Base-by-base conservation (phyloP, 2,329 filamentous ascomycete species). In the Aspergillus arachidicola region DNA sequence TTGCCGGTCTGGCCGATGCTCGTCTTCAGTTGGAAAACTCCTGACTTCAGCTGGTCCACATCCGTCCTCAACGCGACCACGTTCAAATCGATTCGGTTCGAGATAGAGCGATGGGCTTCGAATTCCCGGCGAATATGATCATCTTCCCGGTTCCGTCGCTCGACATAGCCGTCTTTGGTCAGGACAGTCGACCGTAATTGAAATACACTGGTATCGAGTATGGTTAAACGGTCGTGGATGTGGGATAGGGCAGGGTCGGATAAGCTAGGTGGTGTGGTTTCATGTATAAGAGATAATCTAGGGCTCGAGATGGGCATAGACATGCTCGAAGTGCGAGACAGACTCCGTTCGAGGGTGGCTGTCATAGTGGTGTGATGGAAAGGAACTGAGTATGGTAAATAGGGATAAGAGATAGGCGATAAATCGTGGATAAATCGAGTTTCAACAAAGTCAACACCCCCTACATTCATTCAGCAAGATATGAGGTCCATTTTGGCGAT, bases 141-240 rank as follows among this genome's bases (percentile, higher is more conserved):
- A 63, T 80, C 78, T 68, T 80, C 76, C 19, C 75, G 72, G 63
- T 78, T 79, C 2, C 77, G 71, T 59, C 77, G 73, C 57, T 79
- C 76, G 53, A 75, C 69, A 67, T 80, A 80, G 30, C 69, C 72
- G 55, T 80, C 76, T 61, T 76, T 77, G 26, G 77, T 79, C 34
- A 80, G 61, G n/a, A 77, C 69, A 30, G 69, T 72, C 16, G 76
- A 72, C 34, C 75, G 75, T n/a, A 80, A 69, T 21, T 79, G 77
- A 32, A 73, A 68, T 7, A 80, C 68, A 56, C 73, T 75, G 5
- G 77, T 76, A 51, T 79, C 77, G 11, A 80, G 71, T 41, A 75
- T 71, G 60, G 75, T 76, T 28, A 80, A 68, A 30, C 77, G 78
- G 59, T 79, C 77, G 65, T 79, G 73, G 62, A 79, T 70, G 60